Base-by-base conservation (phyloP, 1,139 yeast species). In the Candida pseudoviswanathii region DNA sequence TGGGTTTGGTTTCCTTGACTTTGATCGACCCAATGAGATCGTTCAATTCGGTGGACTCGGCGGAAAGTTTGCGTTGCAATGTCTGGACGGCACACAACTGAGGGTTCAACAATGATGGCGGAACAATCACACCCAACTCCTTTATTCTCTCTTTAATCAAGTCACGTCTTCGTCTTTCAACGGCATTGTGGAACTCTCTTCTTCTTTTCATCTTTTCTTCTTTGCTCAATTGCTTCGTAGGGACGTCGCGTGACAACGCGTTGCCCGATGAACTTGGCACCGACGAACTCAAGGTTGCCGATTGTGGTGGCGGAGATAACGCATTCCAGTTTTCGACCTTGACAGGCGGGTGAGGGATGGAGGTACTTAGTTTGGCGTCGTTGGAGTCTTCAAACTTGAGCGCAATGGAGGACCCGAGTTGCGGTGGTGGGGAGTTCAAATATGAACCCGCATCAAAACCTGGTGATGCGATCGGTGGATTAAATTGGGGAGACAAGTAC, bases 131-230 rank as follows among this genome's bases (percentile, higher is more conserved):
- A 1, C 92, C 90, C 54, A 87, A 67, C 54, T 86, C 92, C 61
- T 85, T 85, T 52, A 87, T 86, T 58, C 86, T 80, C 60, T 85
- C 88, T 63, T 87, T 87, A 56, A 87, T 87, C 57, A 87, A 70
- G 61, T 87, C 95, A 57, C 95, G 75, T 64, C 95, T 76, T 63
- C 92, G 77, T 61, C 94, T 74, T 64, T 87, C 95, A 4, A 87
- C 95, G 0, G 91, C 94, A 62, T 87, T 87, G 61, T 87, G 95
- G 58, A 86, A 83, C 60, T 86, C 92, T 54, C 91, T 72, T 58
- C 92, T 77, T 59, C 94, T 77, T 55, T 80, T 79, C 50, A 85
- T 63, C 59, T 85, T 86, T 51, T 84, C 89, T 53, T 86, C 94
- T 60, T 84, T 84, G n/a, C 82, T 75, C 48, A 86, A 59, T 59